Percentiles rank a stretch among this genome's conserved stretches.
phyloP scores from a whole-genome alignment of 2,329 filamentous ascomycete species.

The Penicillium janthinellum region DNA sequence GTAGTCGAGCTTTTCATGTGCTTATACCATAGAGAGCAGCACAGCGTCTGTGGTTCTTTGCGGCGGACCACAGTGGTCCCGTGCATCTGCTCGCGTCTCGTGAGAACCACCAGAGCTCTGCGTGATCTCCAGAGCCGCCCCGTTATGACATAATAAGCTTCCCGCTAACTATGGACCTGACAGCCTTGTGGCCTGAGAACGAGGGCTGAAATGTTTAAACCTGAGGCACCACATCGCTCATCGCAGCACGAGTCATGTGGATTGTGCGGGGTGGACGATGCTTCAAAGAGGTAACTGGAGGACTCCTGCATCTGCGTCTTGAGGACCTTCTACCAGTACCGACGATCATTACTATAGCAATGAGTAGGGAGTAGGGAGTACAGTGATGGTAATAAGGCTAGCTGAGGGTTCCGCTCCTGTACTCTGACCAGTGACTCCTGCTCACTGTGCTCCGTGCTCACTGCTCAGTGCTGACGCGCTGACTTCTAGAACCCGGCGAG shows the following conservation, averaged over 20 bases:
- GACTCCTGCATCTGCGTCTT: not conserved
- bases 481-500: conserved; percentile 3
- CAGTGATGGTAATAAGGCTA: not conserved
- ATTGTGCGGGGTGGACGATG: conserved; percentile 1
- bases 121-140: conserved; percentile 11
- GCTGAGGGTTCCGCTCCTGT: not conserved
- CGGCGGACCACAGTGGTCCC: not conserved
- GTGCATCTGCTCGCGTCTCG: conserved; percentile 21
- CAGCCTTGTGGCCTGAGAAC: not conserved
- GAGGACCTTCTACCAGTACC: not conserved
- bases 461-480: not conserved
- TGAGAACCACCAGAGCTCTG: not conserved
- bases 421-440: not conserved
- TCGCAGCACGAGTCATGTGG: conserved; percentile 1
- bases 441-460: too few relatives aligned
- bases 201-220: not conserved
- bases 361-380: not conserved
- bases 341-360: not conserved
- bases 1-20: not conserved
- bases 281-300: not conserved
- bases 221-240: not conserved
- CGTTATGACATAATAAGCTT: conserved; percentile 21
- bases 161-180: not conserved
- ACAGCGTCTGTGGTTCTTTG: not conserved
- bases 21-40: not conserved